These are phyloP conservation scores for Leersia perrieri DNA, from an alignment of 176 grass and related monocot species.

Conservation along the genomic window DNA sequence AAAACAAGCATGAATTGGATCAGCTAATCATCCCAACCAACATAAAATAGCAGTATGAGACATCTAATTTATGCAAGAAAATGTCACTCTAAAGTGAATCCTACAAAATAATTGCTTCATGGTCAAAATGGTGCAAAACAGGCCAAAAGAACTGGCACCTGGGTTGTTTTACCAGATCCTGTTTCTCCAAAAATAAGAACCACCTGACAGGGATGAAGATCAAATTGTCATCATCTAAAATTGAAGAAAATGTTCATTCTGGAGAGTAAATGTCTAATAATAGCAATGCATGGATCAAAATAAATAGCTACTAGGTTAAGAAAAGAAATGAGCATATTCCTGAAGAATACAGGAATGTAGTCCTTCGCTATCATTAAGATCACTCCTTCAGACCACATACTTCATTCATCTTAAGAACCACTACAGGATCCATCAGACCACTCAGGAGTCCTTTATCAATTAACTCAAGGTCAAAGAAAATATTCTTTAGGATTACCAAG, in stretches of 20 bases:
- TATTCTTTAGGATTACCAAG: no score
- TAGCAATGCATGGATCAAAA: conserved; percentile 5
- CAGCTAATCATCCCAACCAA: not conserved
- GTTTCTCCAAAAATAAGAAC: conserved; percentile 98
- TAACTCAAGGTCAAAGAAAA: no score
- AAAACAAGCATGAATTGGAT: not conserved
- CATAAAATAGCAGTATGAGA: not conserved
- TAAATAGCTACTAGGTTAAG: conserved; percentile 1
- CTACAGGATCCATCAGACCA: no score
- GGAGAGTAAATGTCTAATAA: not conserved
- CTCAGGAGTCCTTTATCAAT: no score
- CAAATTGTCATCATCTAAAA: conserved; percentile 21
- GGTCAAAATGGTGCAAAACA: not conserved
- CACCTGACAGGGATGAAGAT: conserved; percentile 59
- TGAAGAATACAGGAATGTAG: no score
- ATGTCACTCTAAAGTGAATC: conserved; percentile 11
- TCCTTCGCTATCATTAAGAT: no score
- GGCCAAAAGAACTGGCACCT: conserved; percentile 52
- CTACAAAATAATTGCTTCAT: not conserved
- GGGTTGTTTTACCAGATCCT: conserved; percentile 98
- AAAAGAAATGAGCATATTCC: not conserved
- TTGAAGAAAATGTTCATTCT: not conserved
- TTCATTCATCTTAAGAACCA: no score
- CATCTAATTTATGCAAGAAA: not conserved
- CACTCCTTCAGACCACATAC: no score